Evolutionary conservation across 2,329 filamentous ascomycete species (phyloP).

Genomic region (Monilinia laxa): DNA sequence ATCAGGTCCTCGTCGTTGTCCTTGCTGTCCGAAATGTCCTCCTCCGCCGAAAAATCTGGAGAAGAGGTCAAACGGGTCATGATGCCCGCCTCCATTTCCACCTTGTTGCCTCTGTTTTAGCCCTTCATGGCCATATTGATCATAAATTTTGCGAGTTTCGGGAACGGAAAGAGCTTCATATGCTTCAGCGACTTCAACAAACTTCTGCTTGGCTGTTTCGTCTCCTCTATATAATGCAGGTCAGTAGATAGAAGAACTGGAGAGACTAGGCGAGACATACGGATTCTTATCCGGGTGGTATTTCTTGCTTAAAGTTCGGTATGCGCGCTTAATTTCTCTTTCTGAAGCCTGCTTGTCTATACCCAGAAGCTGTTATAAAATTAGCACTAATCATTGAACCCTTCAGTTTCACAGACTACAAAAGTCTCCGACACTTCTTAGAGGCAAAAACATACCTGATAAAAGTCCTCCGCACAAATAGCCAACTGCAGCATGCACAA

Average conservation of each 20-base stretch:
- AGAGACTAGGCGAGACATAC: slow-evolving; percentile 51
- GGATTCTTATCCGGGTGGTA: slow-evolving; percentile 98
- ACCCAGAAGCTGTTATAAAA: slow-evolving; percentile 64
- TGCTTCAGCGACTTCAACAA: slow-evolving; percentile 90
- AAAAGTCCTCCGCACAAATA: slow-evolving; percentile 69
- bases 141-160: slow-evolving; percentile 84
- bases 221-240: slow-evolving; percentile 60
- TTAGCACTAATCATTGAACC: slow-evolving; percentile 23
- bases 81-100: slow-evolving; percentile 58
- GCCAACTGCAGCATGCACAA: slow-evolving; percentile 55
- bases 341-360: slow-evolving; percentile 77
- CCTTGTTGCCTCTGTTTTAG: slow-evolving; percentile 79
- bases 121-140: slow-evolving; percentile 90
- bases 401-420: not conserved
- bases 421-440: not conserved
- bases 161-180: slow-evolving; percentile 86
- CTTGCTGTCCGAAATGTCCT: slow-evolving; percentile 64
- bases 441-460: slow-evolving; percentile 59
- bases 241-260: not conserved
- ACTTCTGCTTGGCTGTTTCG: slow-evolving; percentile 79
- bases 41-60: slow-evolving; percentile 93
- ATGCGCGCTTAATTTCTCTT: slow-evolving; percentile 89
- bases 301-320: slow-evolving; percentile 88
- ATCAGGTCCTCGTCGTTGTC: slow-evolving; percentile 79
- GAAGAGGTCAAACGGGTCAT: slow-evolving; percentile 96